Base-by-base conservation (phyloP, 2,329 filamentous ascomycete genomes). In the Sporothrix pallida region DNA sequence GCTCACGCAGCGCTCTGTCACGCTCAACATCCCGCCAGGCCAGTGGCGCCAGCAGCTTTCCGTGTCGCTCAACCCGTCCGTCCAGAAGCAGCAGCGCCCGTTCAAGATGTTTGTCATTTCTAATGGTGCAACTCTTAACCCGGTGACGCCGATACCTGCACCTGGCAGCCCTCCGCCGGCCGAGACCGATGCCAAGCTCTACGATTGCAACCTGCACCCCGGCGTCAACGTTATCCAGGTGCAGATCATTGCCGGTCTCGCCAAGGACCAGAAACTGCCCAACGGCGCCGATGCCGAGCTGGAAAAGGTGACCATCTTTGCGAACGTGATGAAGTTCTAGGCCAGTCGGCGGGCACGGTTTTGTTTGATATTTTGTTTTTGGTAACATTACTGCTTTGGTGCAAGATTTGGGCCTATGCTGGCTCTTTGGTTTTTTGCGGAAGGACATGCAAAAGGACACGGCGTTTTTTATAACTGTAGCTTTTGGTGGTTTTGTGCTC, bases 171-270 rank as follows among this genome's bases (percentile, higher is more conserved):
- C 31, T 7, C 31, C 52, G n/a, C 52, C 52, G 8, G 20, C 52
- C 20, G 20, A 20, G 20, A 12, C 20, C 9, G 52, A 56, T 89
- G 70, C 82, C 75, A 90, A 91, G n/a, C 83, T 92, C 0, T 97
- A 94, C 78, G 94, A 97, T 77, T 87, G 90, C 8, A 88, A 88
- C 70, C 83, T 97, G 42, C 86, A 88, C 37, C 87, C 88, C 1
- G 94, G 93, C 7, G 87, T 94, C 70, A 97, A 96, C 77, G 87
- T 91, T 63, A 87, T 97, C 70, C 92, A 94, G 78, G 86, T 97
- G 8, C 92, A 95, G 78, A 85, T 95, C 74, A 89, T 94, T 76
- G 93, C 92, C 0, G 90, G 91, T 7, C 86, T 93, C 60, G 89
- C 87, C 0, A 88, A 85, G 78, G 88, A 86, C 23, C 84, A 89